Percentiles rank a stretch among this genome's conserved stretches.
These are phyloP conservation scores for Eucalyptus grandis DNA, from an alignment of 345 rosid species.

Conservation along the genomic window DNA sequence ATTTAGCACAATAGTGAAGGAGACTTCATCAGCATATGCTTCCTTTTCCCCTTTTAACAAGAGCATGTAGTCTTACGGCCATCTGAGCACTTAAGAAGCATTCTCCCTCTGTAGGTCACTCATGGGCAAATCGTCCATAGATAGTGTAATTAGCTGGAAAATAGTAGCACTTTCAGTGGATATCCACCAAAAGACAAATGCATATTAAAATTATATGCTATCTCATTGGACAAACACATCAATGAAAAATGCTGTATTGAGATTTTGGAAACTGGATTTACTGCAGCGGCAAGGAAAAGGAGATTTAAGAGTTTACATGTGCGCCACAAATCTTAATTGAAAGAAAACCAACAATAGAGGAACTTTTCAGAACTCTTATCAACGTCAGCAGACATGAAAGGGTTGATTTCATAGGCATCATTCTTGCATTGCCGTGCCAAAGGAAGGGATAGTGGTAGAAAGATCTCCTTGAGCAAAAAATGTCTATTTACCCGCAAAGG, in stretches of 20 bases:
- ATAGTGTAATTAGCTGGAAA: neutral
- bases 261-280: neutral
- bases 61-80: neutral
- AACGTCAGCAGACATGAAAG: neutral
- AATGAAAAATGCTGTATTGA: neutral
- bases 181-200: neutral
- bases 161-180: neutral
- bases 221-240: neutral
- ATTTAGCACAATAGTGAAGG: neutral
- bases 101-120: neutral
- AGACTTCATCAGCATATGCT: neutral
- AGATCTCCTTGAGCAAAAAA: neutral
- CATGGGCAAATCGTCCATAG: neutral
- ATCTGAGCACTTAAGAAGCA: neutral
- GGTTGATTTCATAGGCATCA: neutral
- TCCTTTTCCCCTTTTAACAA: neutral
- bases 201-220: neutral
- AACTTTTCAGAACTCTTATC: neutral
- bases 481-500: neutral
- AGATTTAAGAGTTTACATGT: neutral
- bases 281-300: neutral
- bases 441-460: neutral
- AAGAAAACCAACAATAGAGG: neutral
- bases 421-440: neutral
- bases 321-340: neutral